phyloP scores from a whole-genome alignment of 768 basidiomycete species.

The Amanita rubescens region DNA sequence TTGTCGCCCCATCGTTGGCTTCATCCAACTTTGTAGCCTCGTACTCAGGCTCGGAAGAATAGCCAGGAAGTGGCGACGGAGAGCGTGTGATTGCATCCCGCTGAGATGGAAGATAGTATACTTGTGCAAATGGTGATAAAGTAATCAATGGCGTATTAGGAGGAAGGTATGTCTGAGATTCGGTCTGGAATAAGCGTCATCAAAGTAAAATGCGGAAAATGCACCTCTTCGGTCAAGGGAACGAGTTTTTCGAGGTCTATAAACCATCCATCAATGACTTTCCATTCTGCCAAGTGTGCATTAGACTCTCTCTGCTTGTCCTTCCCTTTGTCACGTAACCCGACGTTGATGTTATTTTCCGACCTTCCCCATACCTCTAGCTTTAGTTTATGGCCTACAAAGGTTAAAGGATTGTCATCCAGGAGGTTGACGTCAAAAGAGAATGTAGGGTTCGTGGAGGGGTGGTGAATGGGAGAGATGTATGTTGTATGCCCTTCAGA shows the following conservation, averaged over 20 bases:
- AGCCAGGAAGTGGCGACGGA: constrained; percentile 53
- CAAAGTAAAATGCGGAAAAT: constrained; percentile 16
- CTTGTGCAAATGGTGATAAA: constrained; percentile 52
- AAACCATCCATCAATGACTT: constrained; percentile 59
- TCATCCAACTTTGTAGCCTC: constrained; percentile 37
- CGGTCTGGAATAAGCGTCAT: not conserved
- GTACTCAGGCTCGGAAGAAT: constrained; percentile 67
- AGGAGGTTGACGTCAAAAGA: constrained; percentile 43
- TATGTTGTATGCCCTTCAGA: constrained; percentile 34
- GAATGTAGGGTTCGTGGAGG: constrained; percentile 82
- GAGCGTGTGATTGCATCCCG: constrained; percentile 27
- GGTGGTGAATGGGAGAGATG: constrained; percentile 70
- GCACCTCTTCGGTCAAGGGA: constrained; percentile 56
- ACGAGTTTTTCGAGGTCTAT: constrained; percentile 51
- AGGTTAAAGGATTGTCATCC: constrained; percentile 44
- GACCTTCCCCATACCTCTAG: constrained; percentile 55
- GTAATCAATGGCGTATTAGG: constrained; percentile 69
- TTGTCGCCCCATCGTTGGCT: constrained; percentile 6
- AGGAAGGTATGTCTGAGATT: constrained; percentile 36
- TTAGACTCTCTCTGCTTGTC: constrained; percentile 17
- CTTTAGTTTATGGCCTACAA: constrained; percentile 43
- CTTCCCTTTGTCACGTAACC: constrained; percentile 35
- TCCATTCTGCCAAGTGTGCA: constrained; percentile 42
- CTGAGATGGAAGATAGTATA: constrained; percentile 48
- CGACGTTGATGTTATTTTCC: constrained; percentile 15